phyloP scores from a whole-genome alignment of 352 stramenopile species.

The Phytopythium litorale region DNA sequence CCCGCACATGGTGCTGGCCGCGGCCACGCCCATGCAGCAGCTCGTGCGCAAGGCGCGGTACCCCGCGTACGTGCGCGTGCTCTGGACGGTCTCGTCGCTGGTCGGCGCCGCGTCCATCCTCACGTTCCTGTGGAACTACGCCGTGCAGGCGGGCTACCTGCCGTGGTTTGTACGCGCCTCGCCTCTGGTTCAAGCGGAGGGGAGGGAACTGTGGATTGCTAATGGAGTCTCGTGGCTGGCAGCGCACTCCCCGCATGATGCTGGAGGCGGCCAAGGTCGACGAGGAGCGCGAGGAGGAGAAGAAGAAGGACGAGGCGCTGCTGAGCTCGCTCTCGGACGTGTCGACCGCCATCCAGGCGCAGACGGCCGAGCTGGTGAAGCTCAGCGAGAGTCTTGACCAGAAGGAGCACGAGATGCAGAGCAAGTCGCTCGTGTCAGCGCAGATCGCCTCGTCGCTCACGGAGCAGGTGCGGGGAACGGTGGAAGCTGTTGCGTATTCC shows the following conservation, averaged over 20 bases:
- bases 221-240: conserved; percentile 1
- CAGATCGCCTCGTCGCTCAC: conserved; percentile 45
- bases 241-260: conserved; percentile 33
- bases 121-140: conserved; percentile 72
- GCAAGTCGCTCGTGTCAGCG: conserved; percentile 30
- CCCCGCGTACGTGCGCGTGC: conserved; percentile 53
- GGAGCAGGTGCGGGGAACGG: conserved; percentile 28
- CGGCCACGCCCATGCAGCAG: conserved; percentile 41
- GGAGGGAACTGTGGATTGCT: not conserved
- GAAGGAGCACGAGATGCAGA: conserved; percentile 53
- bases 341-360: conserved; percentile 54
- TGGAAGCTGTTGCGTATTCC: not conserved
- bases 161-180: conserved; percentile 48
- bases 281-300: conserved; percentile 48
- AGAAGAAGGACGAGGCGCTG: conserved; percentile 47
- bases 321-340: conserved; percentile 40
- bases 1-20: conserved; percentile 47
- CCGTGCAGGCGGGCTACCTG: conserved; percentile 63
- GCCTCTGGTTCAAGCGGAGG: conserved; percentile 1
- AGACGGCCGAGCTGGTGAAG: conserved; percentile 57
- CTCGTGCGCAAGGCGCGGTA: conserved; percentile 30
- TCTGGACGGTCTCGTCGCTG: conserved; percentile 71
- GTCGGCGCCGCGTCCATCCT: conserved; percentile 67
- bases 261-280: conserved; percentile 41
- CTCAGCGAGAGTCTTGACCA: conserved; percentile 47